These are phyloP conservation scores for Rhizophora apiculata DNA, from an alignment of 345 rosid genomes.

Conservation along the genomic window DNA sequence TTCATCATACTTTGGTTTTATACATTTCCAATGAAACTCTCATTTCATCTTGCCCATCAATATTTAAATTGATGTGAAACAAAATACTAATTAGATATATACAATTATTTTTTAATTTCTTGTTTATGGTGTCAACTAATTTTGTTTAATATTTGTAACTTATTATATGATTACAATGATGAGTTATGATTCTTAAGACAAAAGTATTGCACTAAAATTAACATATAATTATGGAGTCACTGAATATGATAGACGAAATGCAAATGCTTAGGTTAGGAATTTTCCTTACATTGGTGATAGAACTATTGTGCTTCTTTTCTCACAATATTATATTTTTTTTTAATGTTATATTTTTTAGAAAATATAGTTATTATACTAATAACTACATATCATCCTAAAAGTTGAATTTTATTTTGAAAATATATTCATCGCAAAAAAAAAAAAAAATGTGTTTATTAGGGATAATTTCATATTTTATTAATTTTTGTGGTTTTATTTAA, in stretches of 20 bases:
- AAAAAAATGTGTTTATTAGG: too few species aligned
- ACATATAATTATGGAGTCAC: constrained; percentile 92
- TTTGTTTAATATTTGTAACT: constrained; percentile 1
- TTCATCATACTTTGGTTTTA: not conserved
- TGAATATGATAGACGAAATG: constrained; percentile 85
- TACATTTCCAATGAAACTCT: too few species aligned
- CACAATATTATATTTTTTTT: not conserved
- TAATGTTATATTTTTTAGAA: not conserved
- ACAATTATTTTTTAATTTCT: not conserved
- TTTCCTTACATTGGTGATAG: not conserved
- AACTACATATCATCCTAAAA: too few species aligned
- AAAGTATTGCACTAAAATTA: constrained; percentile 70
- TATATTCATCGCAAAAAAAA: too few species aligned
- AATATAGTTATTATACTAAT: not conserved
- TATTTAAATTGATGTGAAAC: not conserved
- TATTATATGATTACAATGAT: constrained; percentile 83
- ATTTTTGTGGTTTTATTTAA: too few species aligned
- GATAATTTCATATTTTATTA: too few species aligned
- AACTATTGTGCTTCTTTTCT: not conserved
- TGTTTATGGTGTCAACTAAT: constrained; percentile 9
- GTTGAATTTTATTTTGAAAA: too few species aligned
- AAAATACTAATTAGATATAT: not conserved
- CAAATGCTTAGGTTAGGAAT: constrained; percentile 71
- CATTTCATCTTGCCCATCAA: not conserved
- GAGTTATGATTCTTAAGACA: constrained; percentile 96